Evolutionary conservation across 2,329 filamentous ascomycete species (phyloP).

Genomic region (Ilyonectria sp.): DNA sequence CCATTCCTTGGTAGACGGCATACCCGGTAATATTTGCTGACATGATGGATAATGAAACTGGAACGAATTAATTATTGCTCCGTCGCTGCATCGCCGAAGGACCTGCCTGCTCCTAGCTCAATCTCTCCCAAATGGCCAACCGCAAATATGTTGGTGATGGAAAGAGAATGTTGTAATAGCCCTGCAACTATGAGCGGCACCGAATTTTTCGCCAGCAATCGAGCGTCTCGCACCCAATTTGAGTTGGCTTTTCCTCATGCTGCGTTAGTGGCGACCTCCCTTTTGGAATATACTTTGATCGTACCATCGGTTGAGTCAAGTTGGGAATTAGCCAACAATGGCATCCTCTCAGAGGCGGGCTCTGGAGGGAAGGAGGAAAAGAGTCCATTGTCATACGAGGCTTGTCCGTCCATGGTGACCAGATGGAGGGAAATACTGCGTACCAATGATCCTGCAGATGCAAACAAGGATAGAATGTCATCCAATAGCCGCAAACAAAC

Average conservation of each 20-base stretch:
- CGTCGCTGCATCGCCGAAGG: background rate
- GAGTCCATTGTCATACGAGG: too few relatives aligned
- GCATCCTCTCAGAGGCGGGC: background rate
- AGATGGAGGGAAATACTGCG: too few relatives aligned
- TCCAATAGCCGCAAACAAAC: too few relatives aligned
- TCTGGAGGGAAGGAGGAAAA: background rate
- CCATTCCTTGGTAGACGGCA: slow-evolving; percentile 74
- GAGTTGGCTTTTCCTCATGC: background rate
- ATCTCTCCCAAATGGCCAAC: slow-evolving; percentile 82
- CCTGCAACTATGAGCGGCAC: background rate
- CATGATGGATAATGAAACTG: slow-evolving; percentile 70
- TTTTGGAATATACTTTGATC: background rate
- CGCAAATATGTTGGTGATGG: slow-evolving; percentile 80
- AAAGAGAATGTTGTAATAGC: background rate
- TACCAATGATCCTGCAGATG: too few relatives aligned
- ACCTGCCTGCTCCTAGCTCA: slow-evolving; percentile 39
- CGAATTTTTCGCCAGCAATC: background rate
- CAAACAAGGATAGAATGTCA: too few relatives aligned
- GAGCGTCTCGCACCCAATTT: background rate
- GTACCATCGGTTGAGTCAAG: background rate
- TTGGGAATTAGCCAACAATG: background rate
- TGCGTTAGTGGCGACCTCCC: background rate
- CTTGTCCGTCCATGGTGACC: too few relatives aligned
- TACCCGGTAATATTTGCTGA: slow-evolving; percentile 81
- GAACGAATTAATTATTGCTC: slow-evolving; percentile 22